Base-by-base conservation (phyloP, 176 grass and related monocot genomes). In the Olyra latifolia region DNA sequence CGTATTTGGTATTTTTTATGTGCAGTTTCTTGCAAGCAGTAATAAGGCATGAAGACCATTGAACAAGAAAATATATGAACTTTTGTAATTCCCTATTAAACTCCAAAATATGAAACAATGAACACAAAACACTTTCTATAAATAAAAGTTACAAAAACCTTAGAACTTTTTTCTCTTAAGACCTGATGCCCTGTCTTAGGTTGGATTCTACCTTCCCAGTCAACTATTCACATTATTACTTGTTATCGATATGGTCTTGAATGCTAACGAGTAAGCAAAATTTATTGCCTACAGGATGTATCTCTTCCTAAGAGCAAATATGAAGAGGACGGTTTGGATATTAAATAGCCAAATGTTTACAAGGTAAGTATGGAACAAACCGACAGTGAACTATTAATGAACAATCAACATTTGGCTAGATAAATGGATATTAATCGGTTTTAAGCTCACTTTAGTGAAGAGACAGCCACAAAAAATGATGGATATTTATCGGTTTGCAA, bases 301-400 rank as follows among this genome's bases (percentile, higher is more conserved):
- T 62, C 90, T 24, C 81, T 98, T 79, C 95, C 95, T 24, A 95
- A 87, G 68, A 98, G 95, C 86, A 98, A 93, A 71, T 98, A 98
- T 35, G 95, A 98, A 86, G 95, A 98, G 74, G 92, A 98, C 49
- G 75, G 91, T 14, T 91, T 82, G 55, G 91, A 93, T 62, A 98
- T 95, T 78, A 98, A 98, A n/a, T n/a, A n/a, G n/a, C n/a, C n/a
- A n/a, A n/a, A n/a, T n/a, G n/a, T n/a, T n/a, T n/a, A n/a, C n/a
- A n/a, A n/a, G n/a, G n/a, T n/a, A n/a, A n/a, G n/a, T n/a, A n/a
- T n/a, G n/a, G n/a, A n/a, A n/a, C n/a, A n/a, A n/a, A n/a, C n/a
- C n/a, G n/a, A n/a, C n/a, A n/a, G n/a, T n/a, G n/a, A n/a, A n/a
- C n/a, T n/a, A n/a, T n/a, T n/a, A n/a, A 69, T 69, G 12, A 25